Percentiles rank a stretch among this genome's conserved stretches.
Conservation (phyloP, 1,284 basidiomycete genomes). For the Wolfiporia cocos region DNA sequence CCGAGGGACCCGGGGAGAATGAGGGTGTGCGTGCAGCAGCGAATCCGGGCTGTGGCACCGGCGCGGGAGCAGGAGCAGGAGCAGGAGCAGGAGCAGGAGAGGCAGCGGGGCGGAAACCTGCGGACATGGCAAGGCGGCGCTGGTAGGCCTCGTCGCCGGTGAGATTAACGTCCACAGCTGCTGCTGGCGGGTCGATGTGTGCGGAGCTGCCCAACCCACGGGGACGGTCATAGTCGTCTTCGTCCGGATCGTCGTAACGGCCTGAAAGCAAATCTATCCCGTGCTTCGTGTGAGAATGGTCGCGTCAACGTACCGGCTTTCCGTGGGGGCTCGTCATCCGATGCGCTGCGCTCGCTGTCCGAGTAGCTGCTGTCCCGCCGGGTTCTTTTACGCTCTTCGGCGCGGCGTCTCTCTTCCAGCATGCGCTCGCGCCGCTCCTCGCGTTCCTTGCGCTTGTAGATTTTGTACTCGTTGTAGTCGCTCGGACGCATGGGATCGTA, state of each 20-base stretch:
- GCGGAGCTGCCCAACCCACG: constrained; percentile 26
- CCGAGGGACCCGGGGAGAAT: not conserved
- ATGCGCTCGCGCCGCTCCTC: constrained; percentile 59
- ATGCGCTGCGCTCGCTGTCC: constrained; percentile 55
- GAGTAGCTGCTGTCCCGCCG: constrained; percentile 57
- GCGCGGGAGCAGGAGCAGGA: constrained; percentile 4
- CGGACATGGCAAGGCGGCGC: constrained; percentile 47
- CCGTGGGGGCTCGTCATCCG: constrained; percentile 64
- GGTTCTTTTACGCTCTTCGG: constrained; percentile 53
- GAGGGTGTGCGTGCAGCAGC: constrained; percentile 3
- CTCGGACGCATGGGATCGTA: constrained; percentile 82
- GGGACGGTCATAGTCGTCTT: constrained; percentile 39
- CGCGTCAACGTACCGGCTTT: constrained; percentile 55
- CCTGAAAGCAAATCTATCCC: constrained; percentile 31
- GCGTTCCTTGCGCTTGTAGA: constrained; percentile 67
- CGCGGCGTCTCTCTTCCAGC: constrained; percentile 49
- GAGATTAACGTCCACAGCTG: constrained; percentile 27
- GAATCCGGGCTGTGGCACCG: constrained; percentile 6
- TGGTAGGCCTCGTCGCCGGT: constrained; percentile 58
- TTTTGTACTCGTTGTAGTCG: constrained; percentile 81
- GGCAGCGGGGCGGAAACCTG: constrained; percentile 16
- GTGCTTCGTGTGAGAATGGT: not conserved
- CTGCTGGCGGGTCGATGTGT: constrained; percentile 20
- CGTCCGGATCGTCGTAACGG: constrained; percentile 51
- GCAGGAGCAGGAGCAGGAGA: constrained; percentile 5